These are phyloP conservation scores for Ascoidea asiatica DNA, from an alignment of 805 yeast species.

Conservation along the genomic window DNA sequence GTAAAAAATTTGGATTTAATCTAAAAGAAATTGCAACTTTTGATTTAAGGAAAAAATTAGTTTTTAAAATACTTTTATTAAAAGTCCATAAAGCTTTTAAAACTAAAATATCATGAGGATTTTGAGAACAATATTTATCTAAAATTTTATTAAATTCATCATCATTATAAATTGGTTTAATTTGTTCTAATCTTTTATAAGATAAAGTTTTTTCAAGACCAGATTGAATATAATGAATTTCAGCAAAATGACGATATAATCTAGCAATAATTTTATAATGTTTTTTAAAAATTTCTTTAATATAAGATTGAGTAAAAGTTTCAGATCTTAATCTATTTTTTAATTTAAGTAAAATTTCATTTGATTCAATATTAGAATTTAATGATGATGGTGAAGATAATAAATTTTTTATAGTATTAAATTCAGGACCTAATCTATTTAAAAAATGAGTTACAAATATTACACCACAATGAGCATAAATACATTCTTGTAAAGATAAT, in stretches of 20 bases:
- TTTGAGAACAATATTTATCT: slow-evolving; percentile 53
- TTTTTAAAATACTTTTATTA: slow-evolving; percentile 79
- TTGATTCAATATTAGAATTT: slow-evolving; percentile 26
- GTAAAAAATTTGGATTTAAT: slow-evolving; percentile 76
- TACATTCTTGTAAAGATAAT: slow-evolving; percentile 85
- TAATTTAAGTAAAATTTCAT: slow-evolving; percentile 65
- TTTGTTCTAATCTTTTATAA: slow-evolving; percentile 71
- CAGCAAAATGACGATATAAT: slow-evolving; percentile 84
- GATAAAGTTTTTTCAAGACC: slow-evolving; percentile 68
- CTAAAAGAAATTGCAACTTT: slow-evolving; percentile 93
- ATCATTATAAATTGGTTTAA: slow-evolving; percentile 61
- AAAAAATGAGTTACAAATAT: slow-evolving; percentile 89
- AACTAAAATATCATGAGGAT: slow-evolving; percentile 67
- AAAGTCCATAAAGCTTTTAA: slow-evolving; percentile 71
- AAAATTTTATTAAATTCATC: slow-evolving; percentile 62
- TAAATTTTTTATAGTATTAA: slow-evolving; percentile 50
- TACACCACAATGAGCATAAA: slow-evolving; percentile 88
- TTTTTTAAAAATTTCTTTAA: slow-evolving; percentile 59
- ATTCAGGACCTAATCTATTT: slow-evolving; percentile 88
- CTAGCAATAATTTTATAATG: slow-evolving; percentile 65
- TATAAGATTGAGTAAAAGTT: slow-evolving; percentile 79
- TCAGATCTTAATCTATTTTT: slow-evolving; percentile 87
- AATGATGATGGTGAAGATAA: slow-evolving; percentile 48
- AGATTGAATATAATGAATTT: slow-evolving; percentile 65
- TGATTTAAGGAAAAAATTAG: slow-evolving; percentile 87